Evolutionary conservation across 768 basidiomycete genomes (phyloP), one percentile per base, ranked within the genome.

Genomic region (Suillus spraguei): DNA sequence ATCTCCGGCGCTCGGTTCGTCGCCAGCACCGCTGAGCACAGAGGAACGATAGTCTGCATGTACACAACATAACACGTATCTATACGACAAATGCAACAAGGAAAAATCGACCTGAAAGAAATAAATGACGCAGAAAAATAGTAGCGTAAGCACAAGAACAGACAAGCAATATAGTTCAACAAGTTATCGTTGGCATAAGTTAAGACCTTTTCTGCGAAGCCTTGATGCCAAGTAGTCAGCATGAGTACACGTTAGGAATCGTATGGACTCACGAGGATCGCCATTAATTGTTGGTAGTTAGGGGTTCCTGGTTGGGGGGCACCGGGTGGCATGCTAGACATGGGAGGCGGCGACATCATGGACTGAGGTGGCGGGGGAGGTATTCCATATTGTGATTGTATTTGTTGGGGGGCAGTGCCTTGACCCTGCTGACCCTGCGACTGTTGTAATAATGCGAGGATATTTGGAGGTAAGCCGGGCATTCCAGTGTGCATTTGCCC

Each of bases 361-460:
- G 73, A 77, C 36, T 77, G 80, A 35, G 79, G 81, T 11, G 78
- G 78, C 16, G 69, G 74, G 6, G 66, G 67, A n/a, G 78, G 79
- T 74, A 82, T 78, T 60, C 76, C 76, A 55, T 81, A 81, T 47
- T 72, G 69, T 10, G 55, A 17, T 39, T 38, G 38, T 38, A 56
- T 56, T 20, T 56, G 55, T 28, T 56, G 55, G 1, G 68, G 64
- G 4, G 65, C 36, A 35, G 69, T 68, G 22, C 68, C 68, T 52
- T 75, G 78, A 46, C 76, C 75, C 46, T 74, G 76, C 59, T 76
- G 80, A 49, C 74, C 71, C 52, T 79, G 80, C 13, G 69, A 75
- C 64, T 85, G 84, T 65, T 90, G 89, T 52, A 92, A 72, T 50
- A 92, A 67, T 0, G 91, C 88, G 59, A 92, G 76, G 20, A 93